Conservation (phyloP, 106 monocot species). For the Allium sativum region DNA sequence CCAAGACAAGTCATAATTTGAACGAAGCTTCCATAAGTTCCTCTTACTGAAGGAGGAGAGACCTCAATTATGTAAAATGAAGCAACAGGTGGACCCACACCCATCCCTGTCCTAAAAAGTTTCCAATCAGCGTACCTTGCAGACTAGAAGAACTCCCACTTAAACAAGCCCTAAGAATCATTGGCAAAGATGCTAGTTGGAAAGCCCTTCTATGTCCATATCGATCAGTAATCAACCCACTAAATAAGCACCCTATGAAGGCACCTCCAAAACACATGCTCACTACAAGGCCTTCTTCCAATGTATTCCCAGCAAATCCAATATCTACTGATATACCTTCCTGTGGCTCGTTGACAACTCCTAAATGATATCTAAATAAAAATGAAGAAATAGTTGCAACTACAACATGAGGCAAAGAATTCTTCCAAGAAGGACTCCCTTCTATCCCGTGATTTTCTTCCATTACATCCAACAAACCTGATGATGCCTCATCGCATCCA, state of each 20-base stretch:
- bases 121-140: slow-evolving; percentile 78
- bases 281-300: slow-evolving; percentile 96
- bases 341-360: slow-evolving; percentile 90
- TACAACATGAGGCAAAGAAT: slow-evolving; percentile 57
- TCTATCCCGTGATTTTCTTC: slow-evolving; percentile 33
- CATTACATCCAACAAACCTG: slow-evolving; percentile 12
- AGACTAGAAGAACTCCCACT: slow-evolving; percentile 65
- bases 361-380: slow-evolving; percentile 83
- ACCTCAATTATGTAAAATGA: slow-evolving; percentile 93
- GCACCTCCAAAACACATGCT: slow-evolving; percentile 91
- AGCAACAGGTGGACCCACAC: slow-evolving; percentile 83
- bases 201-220: slow-evolving; percentile 78
- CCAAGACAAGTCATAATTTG: slow-evolving; percentile 98
- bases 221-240: slow-evolving; percentile 84
- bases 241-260: slow-evolving; percentile 77
- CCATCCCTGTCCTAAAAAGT: slow-evolving; percentile 92
- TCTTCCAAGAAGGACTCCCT: slow-evolving; percentile 57
- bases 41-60: slow-evolving; percentile 87
- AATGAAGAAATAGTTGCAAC: slow-evolving; percentile 84
- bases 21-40: slow-evolving; percentile 96
- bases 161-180: slow-evolving; percentile 69
- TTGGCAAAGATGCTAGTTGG: slow-evolving; percentile 83
- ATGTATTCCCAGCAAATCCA: slow-evolving; percentile 73
- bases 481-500: slow-evolving; percentile 15
- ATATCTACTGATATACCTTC: slow-evolving; percentile 87